phyloP scores from a whole-genome alignment of 163 green algal genomes.

The Scenedesmus sp. region DNA sequence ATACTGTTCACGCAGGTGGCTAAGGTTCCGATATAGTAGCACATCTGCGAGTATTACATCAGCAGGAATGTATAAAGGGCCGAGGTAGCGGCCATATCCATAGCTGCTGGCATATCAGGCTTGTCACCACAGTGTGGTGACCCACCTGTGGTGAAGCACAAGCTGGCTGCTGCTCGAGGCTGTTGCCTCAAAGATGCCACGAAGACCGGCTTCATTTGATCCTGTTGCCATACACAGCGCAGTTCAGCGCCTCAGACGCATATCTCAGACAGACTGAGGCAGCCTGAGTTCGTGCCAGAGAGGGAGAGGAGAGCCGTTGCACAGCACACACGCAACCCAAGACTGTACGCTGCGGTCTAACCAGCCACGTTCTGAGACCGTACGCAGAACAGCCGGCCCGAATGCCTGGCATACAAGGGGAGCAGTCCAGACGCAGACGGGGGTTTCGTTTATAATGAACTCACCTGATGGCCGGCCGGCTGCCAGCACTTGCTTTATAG shows the following conservation, averaged over 20 bases:
- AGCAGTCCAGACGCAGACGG: not conserved
- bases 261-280: not conserved
- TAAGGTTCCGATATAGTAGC: too few relatives aligned
- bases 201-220: too few relatives aligned
- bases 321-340: not conserved
- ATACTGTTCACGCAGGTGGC: too few relatives aligned
- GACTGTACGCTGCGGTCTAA: not conserved
- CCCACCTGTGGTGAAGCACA: not conserved
- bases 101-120: not conserved
- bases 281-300: not conserved
- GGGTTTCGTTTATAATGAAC: not conserved
- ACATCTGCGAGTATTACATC: too few relatives aligned
- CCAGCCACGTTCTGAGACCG: not conserved
- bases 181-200: not conserved
- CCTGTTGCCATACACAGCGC: not conserved
- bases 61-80: too few relatives aligned
- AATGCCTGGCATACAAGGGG: not conserved
- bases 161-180: not conserved
- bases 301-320: too few relatives aligned
- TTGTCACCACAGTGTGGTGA: not conserved
- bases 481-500: not conserved
- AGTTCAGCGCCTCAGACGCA: not conserved
- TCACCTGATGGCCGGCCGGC: not conserved
- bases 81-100: too few relatives aligned
- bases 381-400: not conserved